Evolutionary conservation across 2,329 filamentous ascomycete genomes (phyloP), one percentile per base, ranked within the genome.

Genomic region (Monosporascus cannonballus): DNA sequence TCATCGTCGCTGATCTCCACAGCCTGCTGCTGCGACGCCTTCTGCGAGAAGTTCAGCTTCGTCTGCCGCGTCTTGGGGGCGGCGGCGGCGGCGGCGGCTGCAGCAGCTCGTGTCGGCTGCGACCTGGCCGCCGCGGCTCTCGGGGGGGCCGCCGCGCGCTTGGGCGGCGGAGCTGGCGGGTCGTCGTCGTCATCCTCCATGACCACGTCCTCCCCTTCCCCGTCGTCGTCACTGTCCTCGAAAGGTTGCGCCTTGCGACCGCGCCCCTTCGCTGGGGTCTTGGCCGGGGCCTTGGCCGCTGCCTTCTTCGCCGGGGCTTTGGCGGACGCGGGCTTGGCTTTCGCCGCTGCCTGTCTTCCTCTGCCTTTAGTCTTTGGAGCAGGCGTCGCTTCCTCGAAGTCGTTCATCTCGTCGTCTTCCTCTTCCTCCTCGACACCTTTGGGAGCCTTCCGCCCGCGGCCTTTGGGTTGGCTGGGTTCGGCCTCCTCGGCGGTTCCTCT

Each of bases 1-100:
- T 85, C 83, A 62, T 86, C 83, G 54, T 85, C 82, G 55, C 83
- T 86, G 51, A 85, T 78, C 61, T 85, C 81, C 17, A 80, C 62
- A n/a, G 74, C 72, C 38, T 76, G 72, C 36, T 75, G 67, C 56
- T 78, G 74, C 30, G 73, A 71, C 3, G 71, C 67, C 55, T 67
- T 65, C 58, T 78, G 71, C 9, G 75, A 76, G 56, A 82, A 81
- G 54, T 70, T 78, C 24, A 81, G 65, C 42, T 67, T 79, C 1
- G 77, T 76, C 64, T 81, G 79, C 49, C 68, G 69, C 44, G 64
- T 59, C 54, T 67, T 72, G 17, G 71, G 57, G 11, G 67, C 53
- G 1, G 62, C 39, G 18, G 56, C 53, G 1, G 62, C 39, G 18
- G 56, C 51, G 7, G 63, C 41, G 6, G 58, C 47, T 20, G 57